Percentiles rank a stretch among this genome's conserved stretches.
Conservation (phyloP, 768 basidiomycete genomes). For the Pleurotus citrinopileatus region DNA sequence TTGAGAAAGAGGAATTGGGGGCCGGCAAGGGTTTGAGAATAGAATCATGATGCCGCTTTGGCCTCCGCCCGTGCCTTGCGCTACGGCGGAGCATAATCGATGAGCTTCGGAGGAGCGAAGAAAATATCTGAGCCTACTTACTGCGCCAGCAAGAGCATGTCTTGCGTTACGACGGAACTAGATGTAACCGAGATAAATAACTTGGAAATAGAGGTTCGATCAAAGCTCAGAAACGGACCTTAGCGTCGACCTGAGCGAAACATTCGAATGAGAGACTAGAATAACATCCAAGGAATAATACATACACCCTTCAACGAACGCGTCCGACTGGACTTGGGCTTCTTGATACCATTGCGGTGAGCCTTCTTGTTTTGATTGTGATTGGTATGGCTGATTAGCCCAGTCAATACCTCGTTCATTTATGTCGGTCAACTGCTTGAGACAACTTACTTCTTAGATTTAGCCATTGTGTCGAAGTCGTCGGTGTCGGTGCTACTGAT, state of each 20-base stretch:
- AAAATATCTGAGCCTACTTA: slow-evolving; percentile 32
- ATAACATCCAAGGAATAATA: slow-evolving; percentile 21
- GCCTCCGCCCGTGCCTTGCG: slow-evolving; percentile 64
- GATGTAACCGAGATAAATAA: slow-evolving; percentile 12
- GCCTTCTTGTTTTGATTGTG: slow-evolving; percentile 98
- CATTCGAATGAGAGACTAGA: slow-evolving; percentile 8
- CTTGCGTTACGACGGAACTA: slow-evolving; percentile 87
- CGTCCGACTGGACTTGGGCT: slow-evolving; percentile 66
- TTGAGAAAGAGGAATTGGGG: neutral
- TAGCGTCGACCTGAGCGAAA: slow-evolving; percentile 65
- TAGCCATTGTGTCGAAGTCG: slow-evolving; percentile 68
- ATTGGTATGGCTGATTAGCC: slow-evolving; percentile 87
- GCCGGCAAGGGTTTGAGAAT: neutral
- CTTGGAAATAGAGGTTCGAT: slow-evolving; percentile 5
- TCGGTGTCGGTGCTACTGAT: slow-evolving; percentile 21
- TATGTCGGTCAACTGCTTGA: too few relatives aligned
- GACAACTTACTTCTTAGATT: slow-evolving; percentile 95
- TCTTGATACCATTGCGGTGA: slow-evolving; percentile 96
- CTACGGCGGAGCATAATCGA: slow-evolving; percentile 33
- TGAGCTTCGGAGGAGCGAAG: slow-evolving; percentile 1
- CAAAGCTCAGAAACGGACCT: slow-evolving; percentile 45
- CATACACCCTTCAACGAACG: slow-evolving; percentile 90
- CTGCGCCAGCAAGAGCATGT: slow-evolving; percentile 71
- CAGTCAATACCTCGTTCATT: too few relatives aligned
- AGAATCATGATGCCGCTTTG: slow-evolving; percentile 42